phyloP scores from a whole-genome alignment of 73 alveolate species.

The Halteria grandinella region DNA sequence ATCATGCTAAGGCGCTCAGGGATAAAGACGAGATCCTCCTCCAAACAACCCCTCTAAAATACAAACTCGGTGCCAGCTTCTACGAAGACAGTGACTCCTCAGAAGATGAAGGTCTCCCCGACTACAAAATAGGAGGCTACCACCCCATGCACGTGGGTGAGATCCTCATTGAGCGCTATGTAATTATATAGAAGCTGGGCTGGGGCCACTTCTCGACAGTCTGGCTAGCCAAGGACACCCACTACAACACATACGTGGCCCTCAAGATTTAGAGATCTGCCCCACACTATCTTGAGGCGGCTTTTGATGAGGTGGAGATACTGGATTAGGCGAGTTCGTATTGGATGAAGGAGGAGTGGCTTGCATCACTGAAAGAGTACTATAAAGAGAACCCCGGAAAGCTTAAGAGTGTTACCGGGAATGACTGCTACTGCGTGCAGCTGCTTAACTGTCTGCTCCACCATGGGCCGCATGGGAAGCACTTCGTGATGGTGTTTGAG shows the following conservation, averaged over 20 bases:
- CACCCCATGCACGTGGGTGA: conserved; percentile 98
- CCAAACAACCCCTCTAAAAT: conserved; percentile 29
- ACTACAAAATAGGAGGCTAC: conserved; percentile 96
- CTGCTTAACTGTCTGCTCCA: conserved; percentile 88
- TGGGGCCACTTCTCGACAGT: conserved; percentile 99
- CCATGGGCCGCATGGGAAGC: conserved; percentile 90
- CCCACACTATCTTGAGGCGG: conserved; percentile 97
- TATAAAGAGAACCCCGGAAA: conserved; percentile 66
- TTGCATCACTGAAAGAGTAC: conserved; percentile 75
- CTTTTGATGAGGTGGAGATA: conserved; percentile 98
- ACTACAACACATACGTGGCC: conserved; percentile 87
- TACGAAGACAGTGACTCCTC: conserved; percentile 80
- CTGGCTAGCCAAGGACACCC: conserved; percentile 95
- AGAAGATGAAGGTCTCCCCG: conserved; percentile 95
- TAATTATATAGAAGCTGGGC: conserved; percentile 93
- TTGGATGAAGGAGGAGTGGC: conserved; percentile 86
- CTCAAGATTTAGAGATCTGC: conserved; percentile 97
- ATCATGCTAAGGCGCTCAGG: neutral
- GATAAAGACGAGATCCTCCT: conserved; percentile 18
- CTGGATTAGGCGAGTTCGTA: conserved; percentile 88
- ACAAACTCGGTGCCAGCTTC: conserved; percentile 34
- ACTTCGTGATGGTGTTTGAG: conserved; percentile 88
- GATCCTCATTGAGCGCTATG: conserved; percentile 92
- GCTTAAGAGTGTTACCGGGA: conserved; percentile 31
- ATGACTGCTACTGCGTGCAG: conserved; percentile 87